These are phyloP conservation scores for Raddia guianensis DNA, from an alignment of 176 grass and related monocot genomes.

Conservation along the genomic window DNA sequence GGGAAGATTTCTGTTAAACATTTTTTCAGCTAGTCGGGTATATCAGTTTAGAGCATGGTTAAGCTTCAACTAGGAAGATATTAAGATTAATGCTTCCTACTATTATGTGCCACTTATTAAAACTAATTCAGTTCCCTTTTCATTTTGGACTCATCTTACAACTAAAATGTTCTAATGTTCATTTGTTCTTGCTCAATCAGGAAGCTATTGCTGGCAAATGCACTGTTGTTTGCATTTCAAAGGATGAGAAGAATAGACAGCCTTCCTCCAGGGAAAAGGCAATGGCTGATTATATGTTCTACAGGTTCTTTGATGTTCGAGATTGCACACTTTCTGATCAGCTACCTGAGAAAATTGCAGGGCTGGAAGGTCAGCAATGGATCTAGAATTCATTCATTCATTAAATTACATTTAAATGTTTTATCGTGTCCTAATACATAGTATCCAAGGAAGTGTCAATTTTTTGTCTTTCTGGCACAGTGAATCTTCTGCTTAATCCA, in stretches of 20 bases:
- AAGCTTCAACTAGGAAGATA: neutral
- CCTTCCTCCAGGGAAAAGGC: constrained; percentile 62
- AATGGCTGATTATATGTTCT: constrained; percentile 82
- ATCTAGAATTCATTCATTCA: constrained; percentile 32
- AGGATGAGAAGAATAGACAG: constrained; percentile 68
- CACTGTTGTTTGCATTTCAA: constrained; percentile 80
- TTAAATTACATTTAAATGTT: constrained; percentile 13
- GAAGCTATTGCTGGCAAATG: constrained; percentile 91
- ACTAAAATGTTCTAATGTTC: constrained; percentile 35
- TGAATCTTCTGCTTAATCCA: constrained; percentile 57
- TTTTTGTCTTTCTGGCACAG: constrained; percentile 48
- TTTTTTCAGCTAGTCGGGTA: constrained; percentile 16
- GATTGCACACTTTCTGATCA: constrained; percentile 58
- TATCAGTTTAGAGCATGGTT: constrained; percentile 3
- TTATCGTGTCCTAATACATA: constrained; percentile 15
- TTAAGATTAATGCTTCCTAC: constrained; percentile 4
- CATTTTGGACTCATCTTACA: constrained; percentile 18
- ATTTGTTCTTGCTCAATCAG: constrained; percentile 49
- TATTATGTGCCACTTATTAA: neutral
- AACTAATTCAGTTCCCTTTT: constrained; percentile 24
- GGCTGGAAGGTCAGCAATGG: constrained; percentile 47
- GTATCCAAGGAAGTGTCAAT: constrained; percentile 1
- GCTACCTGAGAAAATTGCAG: constrained; percentile 63
- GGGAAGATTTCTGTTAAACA: constrained; percentile 28
- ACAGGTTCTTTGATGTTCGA: constrained; percentile 71